Percentiles rank a stretch among this genome's conserved stretches.
phyloP scores from a whole-genome alignment of 306 rosid genomes.

The Lupinus albus region DNA sequence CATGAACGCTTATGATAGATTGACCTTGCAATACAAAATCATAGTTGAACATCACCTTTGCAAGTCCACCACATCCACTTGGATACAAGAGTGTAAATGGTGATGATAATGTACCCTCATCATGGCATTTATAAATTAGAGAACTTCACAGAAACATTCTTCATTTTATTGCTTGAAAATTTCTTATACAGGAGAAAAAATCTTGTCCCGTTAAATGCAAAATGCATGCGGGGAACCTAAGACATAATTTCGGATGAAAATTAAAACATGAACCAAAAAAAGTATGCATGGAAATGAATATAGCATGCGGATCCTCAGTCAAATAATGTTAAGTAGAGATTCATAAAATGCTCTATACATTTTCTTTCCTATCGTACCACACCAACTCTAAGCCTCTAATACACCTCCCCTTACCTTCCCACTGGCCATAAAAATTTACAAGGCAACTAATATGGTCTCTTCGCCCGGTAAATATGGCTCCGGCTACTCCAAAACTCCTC shows the following conservation, averaged over 20 bases:
- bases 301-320: slow-evolving; percentile 18
- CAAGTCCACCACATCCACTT: neutral
- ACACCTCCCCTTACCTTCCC: slow-evolving; percentile 28
- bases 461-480: slow-evolving; percentile 9
- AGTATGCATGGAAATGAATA: neutral
- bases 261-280: neutral
- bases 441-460: slow-evolving; percentile 38
- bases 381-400: slow-evolving; percentile 31
- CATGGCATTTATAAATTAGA: neutral
- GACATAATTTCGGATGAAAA: slow-evolving; percentile 9
- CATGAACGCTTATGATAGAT: neutral
- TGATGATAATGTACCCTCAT: neutral
- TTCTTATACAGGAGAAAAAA: slow-evolving; percentile 10
- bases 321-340: slow-evolving; percentile 36
- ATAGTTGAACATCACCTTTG: neutral
- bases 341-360: slow-evolving; percentile 52
- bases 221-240: slow-evolving; percentile 21
- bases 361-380: slow-evolving; percentile 47
- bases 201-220: neutral
- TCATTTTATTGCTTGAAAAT: slow-evolving; percentile 40
- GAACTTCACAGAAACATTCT: slow-evolving; percentile 17
- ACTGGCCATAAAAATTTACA: slow-evolving; percentile 32
- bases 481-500: slow-evolving; percentile 41
- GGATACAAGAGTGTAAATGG: neutral
- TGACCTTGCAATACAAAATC: neutral